Base-by-base conservation (phyloP, 2,329 filamentous ascomycete genomes). In the Scedosporium minutisporum region DNA sequence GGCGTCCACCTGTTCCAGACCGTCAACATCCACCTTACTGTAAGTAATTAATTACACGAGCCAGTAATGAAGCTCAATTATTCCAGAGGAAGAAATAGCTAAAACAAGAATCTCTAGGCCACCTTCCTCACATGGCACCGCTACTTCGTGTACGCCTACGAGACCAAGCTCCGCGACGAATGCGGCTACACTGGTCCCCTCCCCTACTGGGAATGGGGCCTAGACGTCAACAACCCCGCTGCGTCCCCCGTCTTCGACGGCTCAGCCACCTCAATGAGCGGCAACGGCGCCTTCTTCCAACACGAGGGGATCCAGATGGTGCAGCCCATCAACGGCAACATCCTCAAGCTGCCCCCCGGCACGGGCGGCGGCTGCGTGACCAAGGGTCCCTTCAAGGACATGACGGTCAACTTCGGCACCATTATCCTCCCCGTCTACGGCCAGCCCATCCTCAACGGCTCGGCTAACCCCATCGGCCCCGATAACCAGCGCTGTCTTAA, bases 161-260 rank as follows among this genome's bases (percentile, higher is more conserved):
- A 71, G 60, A 63, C 66, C 4, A 67, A 66, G 41, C 65, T 72
- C 2, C 65, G 65, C 14, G 57, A 65, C 4, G 63, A 55, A 1
- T 72, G 69, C 27, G 67, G 67, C 12, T 71, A 64, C 63, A 65
- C 64, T 3, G 69, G 66, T 21, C 38, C 18, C 12, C 55, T 64
- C 21, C 62, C 75, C 59, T 82, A 81, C 72, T 77, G 76, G 71
- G 78, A 82, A 67, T 83, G 80, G 80, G 73, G 74, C 1, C 75
- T 73, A 65, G 78, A 76, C 68, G 74, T 77, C 6, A 64, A 69
- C 1, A 76, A 80, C n/a, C 74, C 76, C 62, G 63, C 70, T 48
- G 72, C 76, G 63, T 82, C 80, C 0, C 78, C 80, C 25, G 68
- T 83, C 51, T 83, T 86, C 66, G 78, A 82, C 66, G 82, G 82